Evolutionary conservation across 1,284 basidiomycete genomes (phyloP), one percentile per base, ranked within the genome.

Genomic region (Cutaneotrichosporon cyanovorans): DNA sequence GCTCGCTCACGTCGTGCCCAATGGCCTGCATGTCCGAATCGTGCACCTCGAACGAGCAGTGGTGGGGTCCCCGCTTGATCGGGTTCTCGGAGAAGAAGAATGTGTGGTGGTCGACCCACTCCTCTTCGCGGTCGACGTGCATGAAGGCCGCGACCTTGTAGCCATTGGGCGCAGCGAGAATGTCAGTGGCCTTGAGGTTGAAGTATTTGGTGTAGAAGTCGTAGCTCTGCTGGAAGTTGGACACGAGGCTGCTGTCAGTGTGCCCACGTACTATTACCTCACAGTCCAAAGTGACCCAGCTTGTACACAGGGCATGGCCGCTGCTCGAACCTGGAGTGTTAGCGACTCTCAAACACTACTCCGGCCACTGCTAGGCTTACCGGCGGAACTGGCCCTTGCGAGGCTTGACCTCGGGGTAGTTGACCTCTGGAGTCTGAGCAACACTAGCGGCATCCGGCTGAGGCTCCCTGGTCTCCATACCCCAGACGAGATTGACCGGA

Each of bases 21-120:
- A 57, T 55, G 4, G 50, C 46, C 46, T 59, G 55, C 16, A 53
- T 42, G 22, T 59, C 58, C 11, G 51, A 43, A 33, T 59, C 38
- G 37, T 55, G 38, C 3, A 59, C 53, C 31, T 59, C 58, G 39
- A 53, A 59, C 4, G 50, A 50, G 41, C 49, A 56, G 43, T 59
- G 57, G 39, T 59, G 57, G 3, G 42, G 31, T 15, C 55, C 53
- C n/a, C 15, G 20, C 25, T 15, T n/a, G 8, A 30, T 31, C 25
- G 15, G 5, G 40, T 57, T 57, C 22, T 30, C 16, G 11, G 46
- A 46, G 41, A 57, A 56, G 46, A 57, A 57, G 44, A 57, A 57
- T 1, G 53, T 57, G 42, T 58, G 58, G 48, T 59, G 58, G 46
- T 59, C 58, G 7, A 53, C 51, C 46, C 49, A 56, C 42, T 55